phyloP scores from a whole-genome alignment of 108 stramenopile species.

The Fragilaria radians region DNA sequence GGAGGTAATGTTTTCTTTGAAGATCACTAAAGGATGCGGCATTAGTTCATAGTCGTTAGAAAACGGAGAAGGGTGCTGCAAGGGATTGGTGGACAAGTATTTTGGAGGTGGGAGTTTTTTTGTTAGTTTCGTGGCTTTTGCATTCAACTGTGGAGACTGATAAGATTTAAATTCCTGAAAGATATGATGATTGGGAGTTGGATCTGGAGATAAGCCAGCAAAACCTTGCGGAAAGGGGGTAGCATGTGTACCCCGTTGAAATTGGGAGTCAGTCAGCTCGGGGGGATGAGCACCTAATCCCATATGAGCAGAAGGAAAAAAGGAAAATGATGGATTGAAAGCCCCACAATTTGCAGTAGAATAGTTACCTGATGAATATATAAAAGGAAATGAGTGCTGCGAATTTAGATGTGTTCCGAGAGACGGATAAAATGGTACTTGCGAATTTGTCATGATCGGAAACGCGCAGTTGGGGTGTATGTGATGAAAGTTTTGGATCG shows the following conservation, averaged over 20 bases:
- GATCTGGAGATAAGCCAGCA: background rate
- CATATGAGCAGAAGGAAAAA: too few relatives aligned
- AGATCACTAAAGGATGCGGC: conserved; percentile 14
- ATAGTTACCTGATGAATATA: too few relatives aligned
- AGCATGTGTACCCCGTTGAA: background rate
- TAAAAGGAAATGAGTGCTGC: too few relatives aligned
- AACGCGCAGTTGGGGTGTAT: too few relatives aligned
- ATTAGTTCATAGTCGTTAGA: conserved; percentile 9
- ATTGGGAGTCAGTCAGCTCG: too few relatives aligned
- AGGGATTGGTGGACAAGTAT: background rate
- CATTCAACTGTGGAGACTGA: background rate
- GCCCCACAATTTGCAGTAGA: too few relatives aligned
- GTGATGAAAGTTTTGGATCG: background rate
- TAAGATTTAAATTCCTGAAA: background rate
- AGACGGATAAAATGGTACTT: too few relatives aligned
- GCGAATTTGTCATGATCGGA: too few relatives aligned
- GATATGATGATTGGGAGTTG: background rate
- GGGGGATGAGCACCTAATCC: too few relatives aligned
- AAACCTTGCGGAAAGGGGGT: background rate
- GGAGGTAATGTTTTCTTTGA: conserved; percentile 22
- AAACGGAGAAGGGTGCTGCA: conserved; percentile 37
- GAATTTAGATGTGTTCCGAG: too few relatives aligned
- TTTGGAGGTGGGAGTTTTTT: background rate
- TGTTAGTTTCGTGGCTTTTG: background rate
- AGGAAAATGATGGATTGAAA: too few relatives aligned